Conservation (phyloP, 2,329 filamentous ascomycete species). For the Xylariaceae sp. region DNA sequence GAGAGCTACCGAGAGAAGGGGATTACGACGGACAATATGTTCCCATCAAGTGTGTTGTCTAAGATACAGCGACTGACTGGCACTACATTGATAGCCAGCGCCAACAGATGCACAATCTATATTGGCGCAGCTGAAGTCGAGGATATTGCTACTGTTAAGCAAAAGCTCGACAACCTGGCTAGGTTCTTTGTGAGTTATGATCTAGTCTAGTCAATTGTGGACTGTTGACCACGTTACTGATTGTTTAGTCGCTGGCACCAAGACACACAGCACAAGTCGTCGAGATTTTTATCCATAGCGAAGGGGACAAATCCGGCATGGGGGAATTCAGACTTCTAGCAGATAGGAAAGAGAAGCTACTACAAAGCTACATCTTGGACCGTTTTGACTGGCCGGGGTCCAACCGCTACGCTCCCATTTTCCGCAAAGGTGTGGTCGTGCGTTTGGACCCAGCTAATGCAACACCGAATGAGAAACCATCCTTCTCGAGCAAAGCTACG, state of each 20-base stretch:
- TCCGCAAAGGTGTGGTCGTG: constrained; percentile 13
- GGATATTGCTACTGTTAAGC: constrained; percentile 7
- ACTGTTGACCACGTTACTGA: neutral
- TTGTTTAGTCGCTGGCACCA: neutral
- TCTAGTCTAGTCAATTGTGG: neutral
- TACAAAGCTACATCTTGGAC: constrained; percentile 23
- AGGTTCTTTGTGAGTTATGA: constrained; percentile 21
- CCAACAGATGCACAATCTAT: constrained; percentile 13
- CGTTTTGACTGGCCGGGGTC: constrained; percentile 11
- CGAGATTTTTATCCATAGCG: constrained; percentile 20
- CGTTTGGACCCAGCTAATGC: constrained; percentile 12
- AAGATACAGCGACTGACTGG: constrained; percentile 17
- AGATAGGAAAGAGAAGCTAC: constrained; percentile 7
- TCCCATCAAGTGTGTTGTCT: constrained; percentile 10
- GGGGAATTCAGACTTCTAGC: constrained; percentile 20
- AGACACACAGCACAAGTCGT: constrained; percentile 1
- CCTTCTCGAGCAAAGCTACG: constrained; percentile 3
- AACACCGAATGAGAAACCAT: constrained; percentile 1
- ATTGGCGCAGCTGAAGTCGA: constrained; percentile 20
- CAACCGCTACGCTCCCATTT: constrained; percentile 16
- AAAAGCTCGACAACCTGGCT: constrained; percentile 22
- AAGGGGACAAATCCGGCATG: constrained; percentile 12
- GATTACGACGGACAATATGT: constrained; percentile 1
- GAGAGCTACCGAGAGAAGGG: constrained; percentile 1
- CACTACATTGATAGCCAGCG: constrained; percentile 14